phyloP scores from a whole-genome alignment of 2,329 filamentous ascomycete species.

The Fusarium succisae region DNA sequence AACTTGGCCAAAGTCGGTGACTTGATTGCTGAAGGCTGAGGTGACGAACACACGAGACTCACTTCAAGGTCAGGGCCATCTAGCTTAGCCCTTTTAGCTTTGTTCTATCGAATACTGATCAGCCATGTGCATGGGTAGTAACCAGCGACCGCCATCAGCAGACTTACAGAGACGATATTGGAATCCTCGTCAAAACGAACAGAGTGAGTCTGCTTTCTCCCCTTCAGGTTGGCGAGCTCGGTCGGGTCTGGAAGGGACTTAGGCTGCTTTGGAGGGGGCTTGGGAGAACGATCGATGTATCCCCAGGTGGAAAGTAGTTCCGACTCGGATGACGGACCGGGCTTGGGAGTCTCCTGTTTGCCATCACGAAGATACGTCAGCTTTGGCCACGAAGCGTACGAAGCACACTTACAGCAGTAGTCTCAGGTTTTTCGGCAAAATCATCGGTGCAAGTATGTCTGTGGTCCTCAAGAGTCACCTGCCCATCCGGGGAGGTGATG shows the following conservation, averaged over 20 bases:
- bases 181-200: neutral
- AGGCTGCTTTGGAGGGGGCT: neutral
- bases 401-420: neutral
- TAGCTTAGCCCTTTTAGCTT: neutral
- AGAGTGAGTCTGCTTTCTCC: neutral
- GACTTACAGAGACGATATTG: neutral
- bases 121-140: neutral
- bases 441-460: rapidly evolving
- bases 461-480: neutral
- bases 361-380: neutral
- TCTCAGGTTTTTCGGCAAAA: rapidly evolving
- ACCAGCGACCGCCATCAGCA: neutral
- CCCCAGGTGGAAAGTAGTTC: neutral
- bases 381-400: no score
- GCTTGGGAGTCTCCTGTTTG: neutral
- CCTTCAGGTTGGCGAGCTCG: neutral
- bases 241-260: neutral
- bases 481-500: neutral
- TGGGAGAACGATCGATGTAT: neutral
- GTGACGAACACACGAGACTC: neutral
- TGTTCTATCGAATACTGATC: neutral
- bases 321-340: neutral
- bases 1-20: neutral
- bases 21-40: no score
- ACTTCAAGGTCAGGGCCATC: neutral